Percentiles rank a stretch among this genome's conserved stretches.
phyloP scores from a whole-genome alignment of 345 rosid genomes.

The Eucalyptus camaldulensis region DNA sequence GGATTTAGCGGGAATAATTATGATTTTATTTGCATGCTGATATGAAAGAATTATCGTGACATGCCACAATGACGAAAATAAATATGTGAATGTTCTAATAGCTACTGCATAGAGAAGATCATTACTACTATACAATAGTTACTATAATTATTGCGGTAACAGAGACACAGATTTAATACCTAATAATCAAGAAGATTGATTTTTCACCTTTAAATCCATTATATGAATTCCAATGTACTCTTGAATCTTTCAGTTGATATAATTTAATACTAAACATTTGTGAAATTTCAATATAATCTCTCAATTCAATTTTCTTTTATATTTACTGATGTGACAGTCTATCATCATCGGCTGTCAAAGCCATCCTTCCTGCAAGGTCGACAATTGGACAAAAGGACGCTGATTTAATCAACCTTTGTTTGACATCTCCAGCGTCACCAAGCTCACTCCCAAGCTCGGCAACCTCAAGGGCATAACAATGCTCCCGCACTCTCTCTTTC shows the following conservation, averaged over 20 bases:
- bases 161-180: not conserved
- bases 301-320: fast-evolving
- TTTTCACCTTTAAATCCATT: not conserved
- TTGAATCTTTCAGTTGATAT: not conserved
- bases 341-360: not conserved
- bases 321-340: not conserved
- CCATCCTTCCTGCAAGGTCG: not conserved
- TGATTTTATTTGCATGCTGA: not conserved
- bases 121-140: not conserved
- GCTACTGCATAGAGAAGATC: not conserved
- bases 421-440: constrained; percentile 41
- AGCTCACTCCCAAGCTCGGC: constrained; percentile 52
- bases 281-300: not conserved
- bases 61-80: not conserved
- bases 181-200: not conserved
- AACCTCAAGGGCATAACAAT: constrained; percentile 35
- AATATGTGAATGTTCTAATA: not conserved
- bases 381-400: not conserved
- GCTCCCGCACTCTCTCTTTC: constrained; percentile 46
- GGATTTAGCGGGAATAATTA: not conserved
- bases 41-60: not conserved
- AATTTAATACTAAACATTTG: not conserved
- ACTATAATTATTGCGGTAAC: not conserved
- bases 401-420: not conserved
- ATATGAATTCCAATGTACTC: not conserved